Evolutionary conservation across 805 yeast genomes (phyloP), one percentile per base, ranked within the genome.

Genomic region (Candida patagonica): DNA sequence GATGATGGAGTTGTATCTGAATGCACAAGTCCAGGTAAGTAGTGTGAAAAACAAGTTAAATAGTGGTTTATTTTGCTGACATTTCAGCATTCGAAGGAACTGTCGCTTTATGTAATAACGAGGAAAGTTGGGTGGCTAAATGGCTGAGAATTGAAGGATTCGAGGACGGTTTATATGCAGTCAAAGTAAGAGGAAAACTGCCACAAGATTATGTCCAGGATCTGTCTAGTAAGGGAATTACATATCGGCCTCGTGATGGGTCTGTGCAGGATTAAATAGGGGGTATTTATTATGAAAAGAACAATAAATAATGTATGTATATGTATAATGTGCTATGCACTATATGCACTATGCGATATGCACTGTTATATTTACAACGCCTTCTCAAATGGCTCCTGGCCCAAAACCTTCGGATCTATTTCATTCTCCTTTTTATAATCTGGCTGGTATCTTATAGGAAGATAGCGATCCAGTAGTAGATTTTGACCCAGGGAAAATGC

Each of bases 221-320:
- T 40, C 66, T 92, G 54, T 79, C 77, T 30, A 72, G 72, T 12
- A 81, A 79, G 49, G 85, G 84, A n/a, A 73, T 83, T 32, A 76
- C 75, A 40, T 92, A 92, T 61, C 74, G 96, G 46, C 97, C 98
- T 26, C 73, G 98, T 61, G 98, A 92, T 59, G 98, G 98, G 26
- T 59, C 66, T 30, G 70, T 60, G 9, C 66, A 61, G 47, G 70
- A 66, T 30, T 65, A 48, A 37, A 7, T 17, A 17, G 10, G 23
- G 10, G n/a, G 5, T 31, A 10, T 8, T 13, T 8, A 10, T 17
- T n/a, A 31, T 31, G 35, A 10, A 33, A 13, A 33, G 23, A 15
- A 13, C 5, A 13, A 22, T 9, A 33, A 15, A 20, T 20, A 10
- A 29, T 10, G 10, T 15, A 29, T n/a, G 17, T 29, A 23, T 15